Evolutionary conservation across 176 grass and related monocot genomes (phyloP), one percentile per base, ranked within the genome.

Genomic region (Typha latifolia): DNA sequence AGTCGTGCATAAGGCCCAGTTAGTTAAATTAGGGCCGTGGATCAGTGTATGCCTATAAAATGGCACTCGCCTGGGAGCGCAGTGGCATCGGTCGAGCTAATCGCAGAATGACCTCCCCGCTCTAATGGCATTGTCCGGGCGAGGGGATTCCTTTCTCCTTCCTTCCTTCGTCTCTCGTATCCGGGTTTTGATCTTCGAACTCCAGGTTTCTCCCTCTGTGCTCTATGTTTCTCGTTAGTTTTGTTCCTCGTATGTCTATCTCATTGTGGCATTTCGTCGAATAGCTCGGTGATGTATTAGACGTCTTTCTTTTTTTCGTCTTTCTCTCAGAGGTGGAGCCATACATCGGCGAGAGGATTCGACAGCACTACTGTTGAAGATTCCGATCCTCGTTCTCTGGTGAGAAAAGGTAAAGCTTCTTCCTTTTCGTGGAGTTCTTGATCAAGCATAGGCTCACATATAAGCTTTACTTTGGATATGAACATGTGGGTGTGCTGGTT

Each of bases 241-340:
- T 49, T 74, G 49, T 31, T 66, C 5, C 59, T 29, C 27, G 2
- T 3, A 29, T 29, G 37, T 43, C 49, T 20, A 22, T 68, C 57
- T 51, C 69, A 11, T 9, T 62, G 47, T 16, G 15, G 73, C 79
- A 80, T 83, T 83, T 63, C 73, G 48, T 86, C 84, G 84, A 91
- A 74, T 84, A 76, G 65, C 64, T 79, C 50, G 50, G 66, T 48
- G 14, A 5, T 32, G 22, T 47, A 50, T 63, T 72, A n/a, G 1
- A 15, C 14, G 4, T n/a, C 14, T 3, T 2, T 67, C 5, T 12
- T 22, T 27, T 19, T 34, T 15, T 7, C 13, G 13, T 47, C 22
- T 37, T 64, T 9, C 10, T 57, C 3, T 59, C 73, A 88, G 91
- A 68, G 32, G 47, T 64, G 71, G 74, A 69, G 59, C 20, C 79